phyloP scores from a whole-genome alignment of 495 filamentous ascomycete species.

The Glutinoglossum americanum region DNA sequence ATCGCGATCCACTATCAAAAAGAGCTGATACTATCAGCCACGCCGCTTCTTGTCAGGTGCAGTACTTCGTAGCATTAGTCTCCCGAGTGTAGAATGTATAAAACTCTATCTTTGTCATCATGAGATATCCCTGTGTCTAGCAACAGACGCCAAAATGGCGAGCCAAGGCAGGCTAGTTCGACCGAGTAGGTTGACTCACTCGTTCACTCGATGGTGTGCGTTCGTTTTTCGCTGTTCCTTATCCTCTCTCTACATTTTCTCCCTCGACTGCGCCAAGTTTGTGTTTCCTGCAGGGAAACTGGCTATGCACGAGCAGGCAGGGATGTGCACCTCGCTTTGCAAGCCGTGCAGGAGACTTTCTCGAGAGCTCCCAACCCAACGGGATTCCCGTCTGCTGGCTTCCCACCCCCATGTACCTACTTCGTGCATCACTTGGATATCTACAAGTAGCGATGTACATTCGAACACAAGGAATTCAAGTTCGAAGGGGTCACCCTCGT shows the following conservation, averaged over 20 bases:
- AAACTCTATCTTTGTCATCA: no score
- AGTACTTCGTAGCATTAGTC: background rate
- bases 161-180: background rate
- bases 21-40: background rate
- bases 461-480: background rate
- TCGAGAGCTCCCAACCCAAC: background rate
- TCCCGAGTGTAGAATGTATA: background rate
- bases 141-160: background rate
- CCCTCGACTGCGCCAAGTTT: background rate
- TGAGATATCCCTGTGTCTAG: no score
- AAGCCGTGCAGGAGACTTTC: background rate
- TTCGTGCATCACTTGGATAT: background rate
- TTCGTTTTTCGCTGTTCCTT: background rate
- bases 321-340: slow-evolving; percentile 1
- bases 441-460: background rate
- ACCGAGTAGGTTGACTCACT: background rate
- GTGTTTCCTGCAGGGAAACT: background rate
- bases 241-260: background rate
- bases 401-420: background rate
- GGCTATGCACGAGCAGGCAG: background rate
- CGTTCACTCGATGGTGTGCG: background rate
- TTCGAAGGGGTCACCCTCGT: background rate
- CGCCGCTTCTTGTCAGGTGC: background rate
- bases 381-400: background rate
- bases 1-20: background rate